Conservation (phyloP, 108 stramenopile species). For the Craspedostauros australis region DNA sequence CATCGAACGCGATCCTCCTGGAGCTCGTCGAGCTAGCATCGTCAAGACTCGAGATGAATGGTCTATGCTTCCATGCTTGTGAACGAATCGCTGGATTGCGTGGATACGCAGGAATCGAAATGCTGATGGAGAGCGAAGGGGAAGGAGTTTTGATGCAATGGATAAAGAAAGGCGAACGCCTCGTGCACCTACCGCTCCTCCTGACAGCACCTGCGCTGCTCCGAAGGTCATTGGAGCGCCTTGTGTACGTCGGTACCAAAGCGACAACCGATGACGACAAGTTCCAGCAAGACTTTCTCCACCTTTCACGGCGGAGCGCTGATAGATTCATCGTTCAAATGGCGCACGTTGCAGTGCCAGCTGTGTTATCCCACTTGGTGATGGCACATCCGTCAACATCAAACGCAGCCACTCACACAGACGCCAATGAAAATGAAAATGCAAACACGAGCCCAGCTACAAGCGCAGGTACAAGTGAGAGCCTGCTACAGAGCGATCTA, state of each 20-base stretch:
- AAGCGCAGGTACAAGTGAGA: no score
- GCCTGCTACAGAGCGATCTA: no score
- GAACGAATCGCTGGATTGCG: slow-evolving; percentile 44
- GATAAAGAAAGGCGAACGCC: slow-evolving; percentile 24
- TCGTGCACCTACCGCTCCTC: slow-evolving; percentile 36
- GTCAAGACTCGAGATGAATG: slow-evolving; percentile 24
- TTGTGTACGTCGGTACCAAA: not conserved
- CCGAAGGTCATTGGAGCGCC: not conserved
- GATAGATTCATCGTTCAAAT: no score
- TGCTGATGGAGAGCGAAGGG: slow-evolving; percentile 32
- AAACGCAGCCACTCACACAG: no score
- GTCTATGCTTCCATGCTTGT: slow-evolving; percentile 48
- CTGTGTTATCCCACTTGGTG: no score
- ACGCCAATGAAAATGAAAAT: no score
- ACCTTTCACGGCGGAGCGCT: no score
- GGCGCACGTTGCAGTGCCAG: no score
- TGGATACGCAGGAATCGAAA: slow-evolving; percentile 31
- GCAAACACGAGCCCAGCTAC: no score
- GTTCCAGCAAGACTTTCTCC: not conserved
- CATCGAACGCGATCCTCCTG: slow-evolving; percentile 36
- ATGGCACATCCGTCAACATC: no score
- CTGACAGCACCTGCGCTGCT: slow-evolving; percentile 42
- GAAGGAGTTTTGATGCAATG: slow-evolving; percentile 41
- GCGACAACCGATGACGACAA: not conserved
- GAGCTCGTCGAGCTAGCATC: slow-evolving; percentile 40